Base-by-base conservation (phyloP, 495 filamentous ascomycete species). In the Penicillium goetzii region DNA sequence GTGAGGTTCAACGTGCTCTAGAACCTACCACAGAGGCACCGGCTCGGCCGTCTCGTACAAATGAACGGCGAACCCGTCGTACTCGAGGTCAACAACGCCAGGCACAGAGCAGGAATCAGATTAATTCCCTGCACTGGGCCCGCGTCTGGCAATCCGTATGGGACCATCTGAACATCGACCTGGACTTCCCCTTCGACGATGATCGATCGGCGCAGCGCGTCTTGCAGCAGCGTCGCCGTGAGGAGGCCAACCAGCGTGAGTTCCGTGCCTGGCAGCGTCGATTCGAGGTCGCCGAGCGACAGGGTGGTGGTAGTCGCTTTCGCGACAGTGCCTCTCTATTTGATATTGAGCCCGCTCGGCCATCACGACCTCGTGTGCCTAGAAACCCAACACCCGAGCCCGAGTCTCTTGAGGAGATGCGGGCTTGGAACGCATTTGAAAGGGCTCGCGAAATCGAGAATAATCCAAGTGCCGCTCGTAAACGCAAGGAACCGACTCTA, bases 341-440 rank as follows among this genome's bases (percentile, higher is more conserved):
- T 50, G 82, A 83, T 59, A 71, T 83, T 43, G 80, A 82, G 36
- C 74, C 77, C 12, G 69, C 78, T 51, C 72, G 80, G 26, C 80
- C 77, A 33, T 82, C 80, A 4, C 76, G 80, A 8, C 75, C 77
- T 33, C 78, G 80, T n/a, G 76, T 72, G 21, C 81, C 79, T 11
- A 74, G 72, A 26, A 75, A 74, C 53, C 79, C 84, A 12, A 78
- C 77, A 17, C 86, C 83, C 1, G 83, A 86, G 36, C 84, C 84
- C 12, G 90, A 93, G 74, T 88, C 90, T 0, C 78, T 87, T 12
- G 92, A 96, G 59, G 93, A 96, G 70, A 83, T 88, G 63, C 83
- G 86, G 32, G 93, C 93, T 12, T 97, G 93, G 93, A 91, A 93
- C 57, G 91, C 88, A 23, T 88, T 97, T 59, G 92, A 97, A 65